Conservation (phyloP, 805 yeast species). For the Wickerhamomyces silvicola region DNA sequence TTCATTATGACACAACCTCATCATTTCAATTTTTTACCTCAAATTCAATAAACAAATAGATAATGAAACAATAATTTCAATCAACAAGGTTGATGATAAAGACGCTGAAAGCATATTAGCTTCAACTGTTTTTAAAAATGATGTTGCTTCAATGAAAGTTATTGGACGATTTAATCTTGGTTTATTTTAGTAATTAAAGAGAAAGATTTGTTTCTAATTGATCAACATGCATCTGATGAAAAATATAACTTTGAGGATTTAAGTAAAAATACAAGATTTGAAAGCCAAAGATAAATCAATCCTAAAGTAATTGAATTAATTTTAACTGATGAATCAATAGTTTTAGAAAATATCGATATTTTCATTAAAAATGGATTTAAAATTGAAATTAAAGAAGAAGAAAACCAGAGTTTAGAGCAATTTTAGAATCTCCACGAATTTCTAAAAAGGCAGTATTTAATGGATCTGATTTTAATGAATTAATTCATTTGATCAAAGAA, state of each 20-base stretch:
- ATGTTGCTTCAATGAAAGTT: constrained; percentile 68
- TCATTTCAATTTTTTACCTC: too few species aligned
- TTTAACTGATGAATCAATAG: constrained; percentile 70
- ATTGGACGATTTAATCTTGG: constrained; percentile 97
- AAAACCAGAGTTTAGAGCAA: too few species aligned
- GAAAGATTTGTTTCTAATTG: constrained; percentile 76
- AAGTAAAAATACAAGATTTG: constrained; percentile 48
- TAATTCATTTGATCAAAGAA: constrained; percentile 61
- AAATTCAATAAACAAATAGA: constrained; percentile 1
- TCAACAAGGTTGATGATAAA: constrained; percentile 39
- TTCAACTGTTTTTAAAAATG: constrained; percentile 59
- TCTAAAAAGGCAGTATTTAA: constrained; percentile 67
- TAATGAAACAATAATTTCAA: constrained; percentile 2
- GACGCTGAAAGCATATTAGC: constrained; percentile 51
- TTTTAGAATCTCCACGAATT: constrained; percentile 55
- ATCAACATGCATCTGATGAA: constrained; percentile 98
- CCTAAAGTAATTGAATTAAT: constrained; percentile 57
- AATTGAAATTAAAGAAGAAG: constrained; percentile 42
- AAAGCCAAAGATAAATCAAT: constrained; percentile 62
- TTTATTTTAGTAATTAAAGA: constrained; percentile 68
- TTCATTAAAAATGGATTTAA: constrained; percentile 77
- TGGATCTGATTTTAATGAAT: constrained; percentile 62
- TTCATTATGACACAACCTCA: too few species aligned
- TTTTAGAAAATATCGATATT: constrained; percentile 49
- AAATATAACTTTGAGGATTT: constrained; percentile 81